Conservation (phyloP, 495 filamentous ascomycete species). For the Glonium stellatum region DNA sequence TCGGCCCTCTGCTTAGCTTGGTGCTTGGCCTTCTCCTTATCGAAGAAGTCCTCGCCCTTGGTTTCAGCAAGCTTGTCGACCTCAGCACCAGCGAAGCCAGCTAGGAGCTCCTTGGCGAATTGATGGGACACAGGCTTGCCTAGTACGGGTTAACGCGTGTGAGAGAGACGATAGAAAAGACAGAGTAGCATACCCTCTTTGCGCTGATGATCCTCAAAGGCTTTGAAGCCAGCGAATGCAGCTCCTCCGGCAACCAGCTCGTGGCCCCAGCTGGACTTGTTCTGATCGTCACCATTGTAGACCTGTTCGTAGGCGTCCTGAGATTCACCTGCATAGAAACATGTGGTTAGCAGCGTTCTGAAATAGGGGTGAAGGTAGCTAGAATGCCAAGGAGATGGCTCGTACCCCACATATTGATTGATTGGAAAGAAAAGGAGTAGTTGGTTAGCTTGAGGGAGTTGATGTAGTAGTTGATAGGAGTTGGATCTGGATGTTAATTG, state of each 20-base stretch:
- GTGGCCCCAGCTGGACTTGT: slow-evolving; percentile 62
- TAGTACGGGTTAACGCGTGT: slow-evolving; percentile 27
- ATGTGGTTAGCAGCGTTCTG: background rate
- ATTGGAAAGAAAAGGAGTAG: background rate
- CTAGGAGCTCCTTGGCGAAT: slow-evolving; percentile 72
- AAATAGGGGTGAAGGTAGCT: background rate
- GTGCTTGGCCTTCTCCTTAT: slow-evolving; percentile 58
- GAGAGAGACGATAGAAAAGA: background rate
- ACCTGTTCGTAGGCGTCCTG: slow-evolving; percentile 52
- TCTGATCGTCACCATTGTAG: slow-evolving; percentile 42
- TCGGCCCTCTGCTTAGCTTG: slow-evolving; percentile 60
- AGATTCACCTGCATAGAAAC: slow-evolving; percentile 26
- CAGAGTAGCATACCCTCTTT: slow-evolving; percentile 50
- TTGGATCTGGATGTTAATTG: background rate
- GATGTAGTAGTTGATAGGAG: background rate
- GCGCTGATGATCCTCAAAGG: slow-evolving; percentile 70
- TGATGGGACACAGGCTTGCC: slow-evolving; percentile 64
- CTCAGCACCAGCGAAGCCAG: slow-evolving; percentile 63
- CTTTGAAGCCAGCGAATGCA: slow-evolving; percentile 73
- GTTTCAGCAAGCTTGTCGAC: slow-evolving; percentile 74
- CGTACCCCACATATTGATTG: slow-evolving; percentile 34
- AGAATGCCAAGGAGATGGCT: background rate
- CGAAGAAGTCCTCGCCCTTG: slow-evolving; percentile 64
- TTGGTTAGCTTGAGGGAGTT: background rate
- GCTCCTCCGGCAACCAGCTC: slow-evolving; percentile 70